Base-by-base conservation (phyloP, 768 basidiomycete species). In the Kwoniella mangroviensis region DNA sequence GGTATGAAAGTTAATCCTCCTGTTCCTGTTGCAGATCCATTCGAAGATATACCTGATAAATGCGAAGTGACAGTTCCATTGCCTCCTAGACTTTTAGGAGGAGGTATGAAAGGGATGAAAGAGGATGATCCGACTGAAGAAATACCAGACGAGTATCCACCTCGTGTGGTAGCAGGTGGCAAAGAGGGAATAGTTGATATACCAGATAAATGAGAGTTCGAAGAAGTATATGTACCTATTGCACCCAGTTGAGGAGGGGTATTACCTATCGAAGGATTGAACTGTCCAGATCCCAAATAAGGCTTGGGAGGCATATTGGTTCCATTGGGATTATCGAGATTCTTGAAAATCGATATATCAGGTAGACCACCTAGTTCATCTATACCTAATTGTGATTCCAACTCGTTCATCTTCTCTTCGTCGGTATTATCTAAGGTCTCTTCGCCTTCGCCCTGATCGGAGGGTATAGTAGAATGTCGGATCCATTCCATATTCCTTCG, bases 401-500 rank as follows among this genome's bases (percentile, higher is more conserved):
- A 42, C 28, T 51, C 19, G 0, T 49, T 26, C n/a, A 53, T 17
- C 4, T 60, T 60, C 19, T 60, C 58, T 60, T 60, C 42, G 22
- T 60, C 26, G 2, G 62, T 49, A 21, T 13, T 10, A 49, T 64
- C 63, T 40, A 64, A 22, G 19, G 51, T 64, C 22, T 41, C 51
- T 52, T 42, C 34, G n/a, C 60, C 42, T 65, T 56, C 64, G 11
- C 55, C 65, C 7, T 56, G 34, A 12, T 66, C 65, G 15, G 21
- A n/a, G 19, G n/a, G 24, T 11, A 56, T 19, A 26, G 22, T 58
- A 12, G 49, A 53, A 42, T 43, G 34, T 41, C 68, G 55, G 21
- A 69, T 69, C 68, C 68, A 69, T 59, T 69, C 68, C 68, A 69
- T 69, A 42, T 60, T 60, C 22, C 55, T 57, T 43, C 68, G 57